Base-by-base conservation (phyloP, 495 filamentous ascomycete genomes). In the Durotheca rogersii region DNA sequence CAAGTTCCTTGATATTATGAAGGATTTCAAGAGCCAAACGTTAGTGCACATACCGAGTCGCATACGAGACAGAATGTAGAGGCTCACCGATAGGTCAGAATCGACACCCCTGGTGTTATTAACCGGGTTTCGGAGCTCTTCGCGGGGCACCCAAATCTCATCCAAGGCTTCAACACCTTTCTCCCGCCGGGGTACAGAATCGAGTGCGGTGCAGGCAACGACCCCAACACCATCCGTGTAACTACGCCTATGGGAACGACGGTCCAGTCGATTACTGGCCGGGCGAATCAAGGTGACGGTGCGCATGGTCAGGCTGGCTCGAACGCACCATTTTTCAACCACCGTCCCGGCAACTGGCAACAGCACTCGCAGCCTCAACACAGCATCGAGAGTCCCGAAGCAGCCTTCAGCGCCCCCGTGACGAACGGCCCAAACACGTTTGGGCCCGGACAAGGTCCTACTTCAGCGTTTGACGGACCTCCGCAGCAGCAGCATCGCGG, bases 131-230 rank as follows among this genome's bases (percentile, higher is more conserved):
- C 92, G 1, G 87, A 86, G n/a, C 80, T 99, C 11, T 99, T 99
- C 64, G 90, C 90, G 23, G 94, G 94, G 3, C 90, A 99, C 66
- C 94, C 94, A 10, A 91, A 89, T 57, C 80, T 99, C 2, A 97
- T 99, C 31, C 93, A 96, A 64, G 94, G 94, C 0, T 99, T 99
- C 70, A 99, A 99, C 59, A 99, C 94, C 0, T 99, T 99, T 62
- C 75, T 99, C 6, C 94, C 94, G 3, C 94, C 94, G 4, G 94
- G 94, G 2, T 99, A 97, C 65, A 83, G 91, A 21, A 99, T 99
- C 49, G 94, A 99, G 61, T 99, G 94, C 60, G 91, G 90, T 7
- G 83, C 88, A 4, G 84, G 86, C 31, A 89, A 92, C 46, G 90
- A 96, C 58, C 91, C 91, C 6, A 92, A 96, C 63, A 86, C 88